phyloP scores from a whole-genome alignment of 2,329 filamentous ascomycete species.

The Tolypocladium inflatum region DNA sequence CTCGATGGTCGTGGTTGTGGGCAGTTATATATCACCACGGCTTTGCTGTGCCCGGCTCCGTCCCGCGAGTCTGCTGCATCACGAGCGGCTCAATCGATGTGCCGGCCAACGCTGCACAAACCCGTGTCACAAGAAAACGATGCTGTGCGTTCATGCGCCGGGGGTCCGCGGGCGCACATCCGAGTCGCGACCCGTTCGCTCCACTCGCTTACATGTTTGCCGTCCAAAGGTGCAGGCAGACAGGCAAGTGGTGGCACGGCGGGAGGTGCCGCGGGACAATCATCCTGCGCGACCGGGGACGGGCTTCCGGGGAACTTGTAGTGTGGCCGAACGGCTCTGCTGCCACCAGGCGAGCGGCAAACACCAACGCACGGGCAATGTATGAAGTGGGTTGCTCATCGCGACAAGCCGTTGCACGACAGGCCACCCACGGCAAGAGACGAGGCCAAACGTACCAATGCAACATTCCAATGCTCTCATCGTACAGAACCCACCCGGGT shows the following conservation, averaged over 20 bases:
- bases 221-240: not conserved
- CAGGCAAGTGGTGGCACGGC: not conserved
- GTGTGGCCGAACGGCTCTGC: not conserved
- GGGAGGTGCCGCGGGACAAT: not conserved
- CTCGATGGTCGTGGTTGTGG: not conserved
- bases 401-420: not conserved
- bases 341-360: not conserved
- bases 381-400: not conserved
- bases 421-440: not conserved
- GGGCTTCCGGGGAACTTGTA: not conserved
- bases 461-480: not conserved
- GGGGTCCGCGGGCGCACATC: not conserved
- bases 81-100: not conserved
- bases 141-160: not conserved
- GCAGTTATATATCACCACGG: no score
- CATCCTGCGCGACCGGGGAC: not conserved
- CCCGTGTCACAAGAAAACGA: no score
- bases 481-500: conserved; percentile 2
- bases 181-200: not conserved
- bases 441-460: not conserved
- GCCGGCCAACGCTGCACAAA: not conserved
- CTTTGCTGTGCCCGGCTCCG: no score
- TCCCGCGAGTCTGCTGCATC: no score
- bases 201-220: not conserved
- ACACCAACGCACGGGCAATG: not conserved